Conservation (phyloP, 306 rosid species). For the Mimosa bimucronata region DNA sequence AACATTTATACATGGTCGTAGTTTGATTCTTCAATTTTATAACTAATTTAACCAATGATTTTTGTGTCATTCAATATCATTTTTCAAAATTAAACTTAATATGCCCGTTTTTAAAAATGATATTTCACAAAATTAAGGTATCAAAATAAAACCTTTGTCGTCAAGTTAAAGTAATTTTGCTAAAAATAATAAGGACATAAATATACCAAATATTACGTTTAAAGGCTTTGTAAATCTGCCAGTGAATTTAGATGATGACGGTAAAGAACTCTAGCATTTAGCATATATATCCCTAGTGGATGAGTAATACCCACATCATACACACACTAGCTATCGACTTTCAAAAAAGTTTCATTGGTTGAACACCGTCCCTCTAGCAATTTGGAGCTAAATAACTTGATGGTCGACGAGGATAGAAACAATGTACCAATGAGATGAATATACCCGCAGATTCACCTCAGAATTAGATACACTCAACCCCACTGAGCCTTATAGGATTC, state of each 20-base stretch:
- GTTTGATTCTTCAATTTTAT: too few species aligned
- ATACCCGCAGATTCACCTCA: not conserved
- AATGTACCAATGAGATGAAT: not conserved
- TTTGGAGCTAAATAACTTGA: not conserved
- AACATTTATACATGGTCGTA: too few species aligned
- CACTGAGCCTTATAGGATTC: not conserved
- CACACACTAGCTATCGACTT: not conserved
- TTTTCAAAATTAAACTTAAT: too few species aligned
- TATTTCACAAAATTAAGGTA: too few species aligned
- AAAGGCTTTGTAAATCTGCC: not conserved
- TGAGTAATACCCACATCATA: not conserved
- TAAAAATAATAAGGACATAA: not conserved
- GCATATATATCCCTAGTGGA: not conserved
- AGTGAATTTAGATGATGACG: not conserved
- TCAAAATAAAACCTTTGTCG: too few species aligned
- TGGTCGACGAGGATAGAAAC: not conserved
- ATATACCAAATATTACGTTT: not conserved
- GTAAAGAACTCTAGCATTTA: not conserved
- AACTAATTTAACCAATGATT: not conserved
- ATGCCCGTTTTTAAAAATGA: too few species aligned
- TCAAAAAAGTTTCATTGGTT: not conserved
- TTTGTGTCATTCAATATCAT: too few species aligned
- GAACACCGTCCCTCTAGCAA: not conserved
- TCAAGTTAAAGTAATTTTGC: too few species aligned
- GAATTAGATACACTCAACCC: constrained; percentile 8